Base-by-base conservation (phyloP, 2,329 filamentous ascomycete species). In the Rhexocercosporidium sp. region DNA sequence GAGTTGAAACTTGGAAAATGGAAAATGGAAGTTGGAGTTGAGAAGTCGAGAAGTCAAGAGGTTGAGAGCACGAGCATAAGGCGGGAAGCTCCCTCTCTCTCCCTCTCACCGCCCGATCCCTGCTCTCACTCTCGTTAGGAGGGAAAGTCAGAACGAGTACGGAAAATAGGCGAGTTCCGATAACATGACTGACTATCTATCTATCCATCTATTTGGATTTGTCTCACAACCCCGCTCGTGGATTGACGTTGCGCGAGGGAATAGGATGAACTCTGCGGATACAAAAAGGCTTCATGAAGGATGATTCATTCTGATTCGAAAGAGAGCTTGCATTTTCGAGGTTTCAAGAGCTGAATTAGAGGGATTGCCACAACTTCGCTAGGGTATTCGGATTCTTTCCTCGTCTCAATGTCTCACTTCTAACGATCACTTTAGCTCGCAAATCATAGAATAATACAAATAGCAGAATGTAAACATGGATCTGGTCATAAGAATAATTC, bases 1-100 rank as follows among this genome's bases (percentile, higher is more conserved):
- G n/a, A n/a, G 27, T 8, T 53, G 49, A 34, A 29, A 29, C 9
- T 34, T 18, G 27, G 18, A 34, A 18, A 34, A 4, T 18, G 12
- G 29, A 20, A 11, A 11, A 37, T 25, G 7, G 53, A 20, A 56
- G 29, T 14, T 39, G 18, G 8, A 37, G 8, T n/a, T 34, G 4
- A 1, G 20, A 47, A n/a, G 18, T 44, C 3, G 41, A n/a, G 18
- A 46, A n/a, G 39, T 2, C 16, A 16, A 44, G 44, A 47, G 44
- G 44, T n/a, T 25, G 44, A 47, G 51, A 56, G 34, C 54, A 57
- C 54, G 54, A 57, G 54, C 20, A 41, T 34, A 57, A 54, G 27
- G 11, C 11, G 39, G 39, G 44, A 53, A 51, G 47, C 25, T 51
- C 18, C 47, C 22, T 5, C 49, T 14, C 49, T n/a, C 5, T 6